Conservation (phyloP, 257 asterid genomes). For the Jacaranda mimosifolia region DNA sequence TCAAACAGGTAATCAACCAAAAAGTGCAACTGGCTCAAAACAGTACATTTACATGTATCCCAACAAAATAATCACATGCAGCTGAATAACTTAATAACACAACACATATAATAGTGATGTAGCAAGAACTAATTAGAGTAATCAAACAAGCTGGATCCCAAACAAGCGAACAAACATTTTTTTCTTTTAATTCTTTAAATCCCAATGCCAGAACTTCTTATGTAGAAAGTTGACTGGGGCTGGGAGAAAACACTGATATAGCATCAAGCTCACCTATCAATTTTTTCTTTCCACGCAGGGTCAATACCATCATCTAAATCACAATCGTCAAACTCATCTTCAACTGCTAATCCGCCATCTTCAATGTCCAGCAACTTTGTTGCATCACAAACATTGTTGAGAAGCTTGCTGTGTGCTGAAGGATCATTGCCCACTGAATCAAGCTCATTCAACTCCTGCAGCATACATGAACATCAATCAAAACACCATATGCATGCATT, state of each 20-base stretch:
- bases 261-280: conserved; percentile 78
- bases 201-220: conserved; percentile 12
- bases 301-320: conserved; percentile 89
- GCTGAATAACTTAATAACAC: conserved; percentile 29
- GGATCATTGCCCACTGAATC: conserved; percentile 50
- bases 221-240: conserved; percentile 21
- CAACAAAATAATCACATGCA: conserved; percentile 22
- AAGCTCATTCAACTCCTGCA: conserved; percentile 59
- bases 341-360: conserved; percentile 62
- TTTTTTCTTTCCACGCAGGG: conserved; percentile 89
- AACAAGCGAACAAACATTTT: conserved; percentile 16
- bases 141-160: conserved; percentile 22
- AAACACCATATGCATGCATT: conserved; percentile 30
- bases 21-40: conserved; percentile 1
- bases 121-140: conserved; percentile 1
- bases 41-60: background rate
- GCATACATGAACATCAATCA: conserved; percentile 36
- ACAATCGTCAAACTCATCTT: conserved; percentile 74
- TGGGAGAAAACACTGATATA: conserved; percentile 32
- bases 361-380: conserved; percentile 58
- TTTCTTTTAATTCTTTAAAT: conserved; percentile 12
- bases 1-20: conserved; percentile 16
- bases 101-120: conserved; percentile 6
- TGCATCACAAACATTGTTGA: conserved; percentile 46
- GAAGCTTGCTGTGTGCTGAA: conserved; percentile 47